Conservation (phyloP, 345 rosid genomes). For the Aquilaria yunnanensis region DNA sequence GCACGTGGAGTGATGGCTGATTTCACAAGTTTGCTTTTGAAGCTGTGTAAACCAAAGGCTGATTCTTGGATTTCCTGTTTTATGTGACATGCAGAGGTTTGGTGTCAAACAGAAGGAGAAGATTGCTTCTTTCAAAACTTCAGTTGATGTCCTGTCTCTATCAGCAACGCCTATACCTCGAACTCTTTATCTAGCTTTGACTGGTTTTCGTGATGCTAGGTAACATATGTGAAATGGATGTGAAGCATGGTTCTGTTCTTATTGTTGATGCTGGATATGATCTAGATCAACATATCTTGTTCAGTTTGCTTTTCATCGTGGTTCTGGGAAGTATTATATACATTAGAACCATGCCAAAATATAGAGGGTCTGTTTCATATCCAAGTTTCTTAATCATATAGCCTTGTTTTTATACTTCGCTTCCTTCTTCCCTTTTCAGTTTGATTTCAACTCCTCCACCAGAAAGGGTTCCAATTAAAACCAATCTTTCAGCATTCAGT, state of each 20-base stretch:
- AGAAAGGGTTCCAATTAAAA: constrained; percentile 94
- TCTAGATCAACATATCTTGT: constrained; percentile 7
- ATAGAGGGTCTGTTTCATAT: too few species aligned
- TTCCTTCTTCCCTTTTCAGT: constrained; percentile 35
- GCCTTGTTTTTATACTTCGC: constrained; percentile 5
- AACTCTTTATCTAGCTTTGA: constrained; percentile 88
- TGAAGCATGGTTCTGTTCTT: constrained; percentile 1
- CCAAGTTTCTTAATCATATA: neutral
- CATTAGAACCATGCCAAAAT: too few species aligned
- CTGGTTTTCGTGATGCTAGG: constrained; percentile 99
- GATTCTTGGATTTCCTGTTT: constrained; percentile 19
- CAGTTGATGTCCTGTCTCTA: constrained; percentile 91
- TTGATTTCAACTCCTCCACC: constrained; percentile 96
- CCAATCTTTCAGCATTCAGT: constrained; percentile 63
- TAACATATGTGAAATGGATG: constrained; percentile 20
- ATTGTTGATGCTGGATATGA: constrained; percentile 5
- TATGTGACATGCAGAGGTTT: constrained; percentile 55
- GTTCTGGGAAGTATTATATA: neutral
- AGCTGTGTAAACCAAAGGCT: neutral
- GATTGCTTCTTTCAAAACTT: constrained; percentile 91
- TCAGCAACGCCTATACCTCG: constrained; percentile 98
- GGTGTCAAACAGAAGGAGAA: constrained; percentile 99
- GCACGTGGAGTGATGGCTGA: too few species aligned
- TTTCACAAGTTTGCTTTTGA: too few species aligned
- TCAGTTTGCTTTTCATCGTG: constrained; percentile 4